These are phyloP conservation scores for Crithidia thermophila DNA, from an alignment of 208 protist genomes.

Conservation along the genomic window DNA sequence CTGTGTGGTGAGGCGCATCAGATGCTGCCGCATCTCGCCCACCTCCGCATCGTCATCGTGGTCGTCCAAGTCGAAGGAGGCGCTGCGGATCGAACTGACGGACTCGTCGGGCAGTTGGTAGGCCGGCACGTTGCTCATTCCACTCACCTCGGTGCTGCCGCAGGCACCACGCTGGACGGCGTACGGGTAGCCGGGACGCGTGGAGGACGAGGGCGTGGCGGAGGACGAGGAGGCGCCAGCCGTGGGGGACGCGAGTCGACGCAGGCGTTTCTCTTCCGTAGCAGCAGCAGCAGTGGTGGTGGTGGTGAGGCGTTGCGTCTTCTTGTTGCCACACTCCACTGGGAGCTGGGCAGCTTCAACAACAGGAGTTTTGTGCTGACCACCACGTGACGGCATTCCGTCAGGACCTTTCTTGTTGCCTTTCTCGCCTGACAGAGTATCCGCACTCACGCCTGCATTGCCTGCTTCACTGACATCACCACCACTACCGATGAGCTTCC, in stretches of 20 bases:
- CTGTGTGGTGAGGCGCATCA: conserved; percentile 16
- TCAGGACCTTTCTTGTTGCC: no score
- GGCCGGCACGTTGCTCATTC: conserved; percentile 32
- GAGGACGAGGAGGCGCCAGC: not conserved
- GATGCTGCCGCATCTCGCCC: conserved; percentile 28
- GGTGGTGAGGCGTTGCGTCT: no score
- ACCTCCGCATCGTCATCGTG: conserved; percentile 31
- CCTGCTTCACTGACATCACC: no score
- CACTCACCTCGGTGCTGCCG: conserved; percentile 31
- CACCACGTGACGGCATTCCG: no score
- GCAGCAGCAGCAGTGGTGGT: no score
- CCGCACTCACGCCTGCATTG: no score
- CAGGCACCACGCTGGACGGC: conserved; percentile 14
- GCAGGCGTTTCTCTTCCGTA: not conserved
- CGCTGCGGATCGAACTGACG: conserved; percentile 53
- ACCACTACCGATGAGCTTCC: no score
- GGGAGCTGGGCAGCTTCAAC: no score
- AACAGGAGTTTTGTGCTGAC: no score
- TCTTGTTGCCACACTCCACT: no score
- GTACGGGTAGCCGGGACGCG: not conserved
- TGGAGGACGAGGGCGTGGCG: not conserved
- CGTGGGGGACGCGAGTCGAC: not conserved
- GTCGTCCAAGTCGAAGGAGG: conserved; percentile 33
- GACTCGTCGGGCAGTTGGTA: conserved; percentile 33
- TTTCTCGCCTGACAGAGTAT: no score